A percentile compares a stretch with the other conserved stretches of the same genome.
These are phyloP conservation scores for Sutorius eximius DNA, from an alignment of 1,284 basidiomycete genomes.

Conservation along the genomic window DNA sequence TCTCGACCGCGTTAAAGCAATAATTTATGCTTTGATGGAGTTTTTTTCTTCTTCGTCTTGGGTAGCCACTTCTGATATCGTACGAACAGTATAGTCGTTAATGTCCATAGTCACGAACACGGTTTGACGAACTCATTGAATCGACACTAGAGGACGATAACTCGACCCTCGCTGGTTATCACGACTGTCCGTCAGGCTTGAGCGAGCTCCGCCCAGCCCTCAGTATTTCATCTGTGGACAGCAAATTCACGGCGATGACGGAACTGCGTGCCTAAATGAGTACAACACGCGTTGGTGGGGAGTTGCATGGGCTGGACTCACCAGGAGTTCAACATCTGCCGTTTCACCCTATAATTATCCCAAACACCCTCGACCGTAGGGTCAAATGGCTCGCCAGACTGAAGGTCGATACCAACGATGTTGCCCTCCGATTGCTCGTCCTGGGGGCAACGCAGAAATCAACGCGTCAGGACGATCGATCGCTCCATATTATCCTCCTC, in stretches of 20 bases:
- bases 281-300: constrained; percentile 21
- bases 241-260: constrained; percentile 94
- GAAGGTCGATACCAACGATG: constrained; percentile 86
- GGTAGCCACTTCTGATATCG: constrained; percentile 18
- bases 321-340: constrained; percentile 98
- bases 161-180: constrained; percentile 31
- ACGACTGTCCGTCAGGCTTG: constrained; percentile 73
- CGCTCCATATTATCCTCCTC: neutral
- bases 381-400: constrained; percentile 96
- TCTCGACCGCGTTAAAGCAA: constrained; percentile 20
- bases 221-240: constrained; percentile 95
- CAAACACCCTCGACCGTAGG: constrained; percentile 94
- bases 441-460: constrained; percentile 38
- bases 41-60: constrained; percentile 5
- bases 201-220: constrained; percentile 90
- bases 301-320: constrained; percentile 39
- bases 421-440: constrained; percentile 94
- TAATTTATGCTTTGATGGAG: constrained; percentile 30
- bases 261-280: constrained; percentile 56
- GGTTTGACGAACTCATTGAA: constrained; percentile 15
- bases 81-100: constrained; percentile 36
- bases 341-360: constrained; percentile 99
- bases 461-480: constrained; percentile 13
- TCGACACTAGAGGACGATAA: constrained; percentile 26
- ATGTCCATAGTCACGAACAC: constrained; percentile 33